Evolutionary conservation across 805 yeast species (phyloP).

Genomic region (Barnettozyma pratensis): DNA sequence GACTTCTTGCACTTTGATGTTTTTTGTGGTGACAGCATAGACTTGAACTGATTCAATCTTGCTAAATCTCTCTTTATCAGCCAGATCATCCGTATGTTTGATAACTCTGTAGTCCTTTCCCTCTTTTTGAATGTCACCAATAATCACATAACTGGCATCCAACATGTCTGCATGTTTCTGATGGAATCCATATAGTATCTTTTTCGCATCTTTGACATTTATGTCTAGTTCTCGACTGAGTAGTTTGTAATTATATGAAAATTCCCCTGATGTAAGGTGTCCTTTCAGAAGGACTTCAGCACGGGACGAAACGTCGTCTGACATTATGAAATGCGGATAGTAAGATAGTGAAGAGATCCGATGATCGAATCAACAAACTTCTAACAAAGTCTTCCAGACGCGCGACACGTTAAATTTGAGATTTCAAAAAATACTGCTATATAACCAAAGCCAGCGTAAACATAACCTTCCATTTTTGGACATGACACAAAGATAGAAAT

Average conservation of each 20-base stretch:
- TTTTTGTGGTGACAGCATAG: slow-evolving; percentile 30
- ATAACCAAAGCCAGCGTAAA: neutral
- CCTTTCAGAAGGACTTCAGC: slow-evolving; percentile 1
- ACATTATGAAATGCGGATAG: neutral
- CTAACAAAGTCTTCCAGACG: neutral
- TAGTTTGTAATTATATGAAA: slow-evolving; percentile 35
- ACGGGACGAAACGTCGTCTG: neutral
- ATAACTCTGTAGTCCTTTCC: slow-evolving; percentile 7
- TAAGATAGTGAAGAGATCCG: too few relatives aligned
- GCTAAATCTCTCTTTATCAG: slow-evolving; percentile 26
- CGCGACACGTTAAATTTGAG: neutral
- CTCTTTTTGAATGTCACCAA: slow-evolving; percentile 28
- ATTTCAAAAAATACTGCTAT: too few relatives aligned
- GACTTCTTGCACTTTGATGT: slow-evolving; percentile 17
- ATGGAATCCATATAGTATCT: slow-evolving; percentile 34
- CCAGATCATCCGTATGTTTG: slow-evolving; percentile 24
- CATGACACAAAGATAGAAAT: neutral
- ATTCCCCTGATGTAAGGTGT: neutral
- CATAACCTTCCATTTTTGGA: neutral
- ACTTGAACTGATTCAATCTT: slow-evolving; percentile 32
- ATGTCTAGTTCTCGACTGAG: slow-evolving; percentile 37
- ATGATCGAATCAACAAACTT: neutral
- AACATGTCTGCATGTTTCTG: slow-evolving; percentile 31
- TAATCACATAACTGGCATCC: slow-evolving; percentile 36
- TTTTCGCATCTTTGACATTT: slow-evolving; percentile 35